phyloP scores from a whole-genome alignment of 345 rosid genomes.

The Rhodamnia argentea region DNA sequence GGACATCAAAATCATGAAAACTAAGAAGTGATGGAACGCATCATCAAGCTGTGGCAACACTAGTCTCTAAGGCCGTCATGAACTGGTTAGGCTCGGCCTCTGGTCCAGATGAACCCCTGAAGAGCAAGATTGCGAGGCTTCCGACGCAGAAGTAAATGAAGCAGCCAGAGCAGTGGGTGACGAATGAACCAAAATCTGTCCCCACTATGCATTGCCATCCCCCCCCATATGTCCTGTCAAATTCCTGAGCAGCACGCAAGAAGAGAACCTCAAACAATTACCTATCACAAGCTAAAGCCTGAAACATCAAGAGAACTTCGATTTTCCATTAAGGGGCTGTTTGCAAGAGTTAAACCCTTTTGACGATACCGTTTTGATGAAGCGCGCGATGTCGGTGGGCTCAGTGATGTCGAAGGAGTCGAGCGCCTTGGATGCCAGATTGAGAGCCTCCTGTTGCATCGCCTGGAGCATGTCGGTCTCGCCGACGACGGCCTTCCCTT shows the following conservation, averaged over 20 bases:
- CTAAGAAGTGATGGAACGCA: neutral
- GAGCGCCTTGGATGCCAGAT: conserved; percentile 67
- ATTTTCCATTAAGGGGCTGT: neutral
- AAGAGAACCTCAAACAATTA: neutral
- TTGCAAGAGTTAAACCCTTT: neutral
- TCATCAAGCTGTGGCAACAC: neutral
- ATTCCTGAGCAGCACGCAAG: conserved; percentile 24
- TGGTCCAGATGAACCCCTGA: conserved; percentile 27
- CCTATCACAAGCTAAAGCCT: neutral
- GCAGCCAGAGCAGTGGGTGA: conserved; percentile 47
- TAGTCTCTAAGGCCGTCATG: neutral
- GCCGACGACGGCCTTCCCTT: conserved; percentile 73
- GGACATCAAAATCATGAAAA: neutral
- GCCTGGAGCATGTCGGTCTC: conserved; percentile 78
- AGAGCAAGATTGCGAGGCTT: conserved; percentile 54
- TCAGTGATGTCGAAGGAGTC: conserved; percentile 68
- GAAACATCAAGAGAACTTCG: neutral
- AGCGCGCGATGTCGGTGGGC: conserved; percentile 58
- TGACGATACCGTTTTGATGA: conserved; percentile 57
- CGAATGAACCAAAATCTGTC: conserved; percentile 59
- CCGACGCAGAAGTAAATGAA: conserved; percentile 52
- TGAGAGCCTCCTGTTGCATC: conserved; percentile 67
- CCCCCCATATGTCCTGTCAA: conserved; percentile 31
- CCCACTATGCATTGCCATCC: conserved; percentile 77
- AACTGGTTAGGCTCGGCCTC: neutral